Percentiles rank a stretch among this genome's conserved stretches.
phyloP scores from a whole-genome alignment of 2,329 filamentous ascomycete species.

The Ophidiomyces ophidiicola region DNA sequence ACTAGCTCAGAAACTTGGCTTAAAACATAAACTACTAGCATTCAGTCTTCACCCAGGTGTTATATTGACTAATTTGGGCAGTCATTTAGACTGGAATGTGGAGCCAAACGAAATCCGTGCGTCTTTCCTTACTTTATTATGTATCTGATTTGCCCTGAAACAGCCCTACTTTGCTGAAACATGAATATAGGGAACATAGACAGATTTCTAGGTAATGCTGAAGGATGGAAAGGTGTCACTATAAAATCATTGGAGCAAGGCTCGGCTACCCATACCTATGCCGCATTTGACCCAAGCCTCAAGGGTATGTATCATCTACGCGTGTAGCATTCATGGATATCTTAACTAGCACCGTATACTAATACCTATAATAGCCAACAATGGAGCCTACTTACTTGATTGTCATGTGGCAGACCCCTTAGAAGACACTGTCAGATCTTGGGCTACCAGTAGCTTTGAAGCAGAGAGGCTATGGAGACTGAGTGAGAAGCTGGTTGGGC shows the following conservation, averaged over 20 bases:
- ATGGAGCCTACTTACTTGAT: conserved; percentile 32
- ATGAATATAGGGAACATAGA: not conserved
- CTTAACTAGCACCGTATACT: conserved; percentile 9
- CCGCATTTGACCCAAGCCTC: conserved; percentile 24
- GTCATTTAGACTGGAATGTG: conserved; percentile 18
- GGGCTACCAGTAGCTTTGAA: conserved; percentile 20
- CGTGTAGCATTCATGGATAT: not conserved
- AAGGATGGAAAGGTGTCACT: not conserved
- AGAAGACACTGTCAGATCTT: conserved; percentile 23
- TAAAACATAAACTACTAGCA: conserved; percentile 2
- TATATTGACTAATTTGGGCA: conserved; percentile 17
- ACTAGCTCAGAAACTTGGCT: conserved; percentile 9
- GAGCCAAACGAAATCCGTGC: not conserved
- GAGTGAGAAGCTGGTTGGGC: conserved; percentile 31
- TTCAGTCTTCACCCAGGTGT: conserved; percentile 13
- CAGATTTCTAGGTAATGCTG: not conserved
- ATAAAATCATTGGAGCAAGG: conserved; percentile 9
- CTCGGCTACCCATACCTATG: conserved; percentile 24
- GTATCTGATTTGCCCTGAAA: not conserved
- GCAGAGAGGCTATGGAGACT: conserved; percentile 37
- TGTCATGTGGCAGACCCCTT: conserved; percentile 31
- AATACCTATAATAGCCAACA: conserved; percentile 18
- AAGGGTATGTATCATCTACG: not conserved
- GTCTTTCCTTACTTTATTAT: no score
- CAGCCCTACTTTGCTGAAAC: not conserved